Evolutionary conservation across 1,139 yeast species (phyloP).

Genomic region (Lodderomyces jiufengensis): DNA sequence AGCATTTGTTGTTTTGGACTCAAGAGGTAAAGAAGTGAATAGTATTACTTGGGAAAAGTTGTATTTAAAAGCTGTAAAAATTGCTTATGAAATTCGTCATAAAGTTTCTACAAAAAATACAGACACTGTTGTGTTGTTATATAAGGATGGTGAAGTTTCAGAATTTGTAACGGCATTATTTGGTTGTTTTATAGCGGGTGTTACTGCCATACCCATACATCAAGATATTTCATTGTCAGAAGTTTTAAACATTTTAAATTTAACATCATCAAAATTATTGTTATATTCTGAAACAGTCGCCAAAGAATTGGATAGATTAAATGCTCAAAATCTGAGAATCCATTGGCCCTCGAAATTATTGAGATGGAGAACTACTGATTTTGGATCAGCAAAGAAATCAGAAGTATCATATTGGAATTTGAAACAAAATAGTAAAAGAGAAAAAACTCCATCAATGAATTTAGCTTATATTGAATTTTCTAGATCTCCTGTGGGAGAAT

Average conservation of each 20-base stretch:
- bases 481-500: constrained; percentile 84
- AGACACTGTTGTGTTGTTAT: constrained; percentile 80
- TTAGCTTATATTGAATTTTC: constrained; percentile 93
- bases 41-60: constrained; percentile 89
- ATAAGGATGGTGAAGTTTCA: constrained; percentile 77
- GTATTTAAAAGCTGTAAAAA: constrained; percentile 76
- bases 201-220: constrained; percentile 90
- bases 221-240: constrained; percentile 67
- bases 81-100: constrained; percentile 83
- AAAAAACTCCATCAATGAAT: constrained; percentile 46
- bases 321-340: constrained; percentile 33
- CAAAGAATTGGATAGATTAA: constrained; percentile 62
- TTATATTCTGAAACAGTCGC: constrained; percentile 77
- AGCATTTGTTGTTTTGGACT: constrained; percentile 71
- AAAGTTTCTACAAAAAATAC: constrained; percentile 66
- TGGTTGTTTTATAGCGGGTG: constrained; percentile 92
- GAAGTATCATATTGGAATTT: constrained; percentile 32
- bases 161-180: constrained; percentile 83
- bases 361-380: constrained; percentile 85
- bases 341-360: constrained; percentile 45
- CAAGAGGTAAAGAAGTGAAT: constrained; percentile 75
- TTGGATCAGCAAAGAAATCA: constrained; percentile 61
- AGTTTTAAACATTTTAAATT: constrained; percentile 64
- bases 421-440: constrained; percentile 18
- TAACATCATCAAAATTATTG: constrained; percentile 75